phyloP scores from a whole-genome alignment of 768 basidiomycete species.

The Mycena leptocephala region DNA sequence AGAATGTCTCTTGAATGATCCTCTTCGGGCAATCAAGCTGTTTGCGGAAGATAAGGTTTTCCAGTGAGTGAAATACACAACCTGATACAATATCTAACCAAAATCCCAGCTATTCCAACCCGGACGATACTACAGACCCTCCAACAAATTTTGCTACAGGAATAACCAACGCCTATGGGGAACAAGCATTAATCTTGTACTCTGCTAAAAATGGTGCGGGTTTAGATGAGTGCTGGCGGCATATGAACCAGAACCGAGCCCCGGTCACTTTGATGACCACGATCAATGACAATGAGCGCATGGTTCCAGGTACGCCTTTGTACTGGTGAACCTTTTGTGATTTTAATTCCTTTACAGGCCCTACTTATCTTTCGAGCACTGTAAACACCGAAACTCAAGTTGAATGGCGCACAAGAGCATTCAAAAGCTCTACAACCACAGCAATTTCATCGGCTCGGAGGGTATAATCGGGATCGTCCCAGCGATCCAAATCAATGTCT shows the following conservation, averaged over 20 bases:
- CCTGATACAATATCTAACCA: not conserved
- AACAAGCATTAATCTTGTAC: not conserved
- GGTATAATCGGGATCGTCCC: no score
- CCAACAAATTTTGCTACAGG: slow-evolving; percentile 5
- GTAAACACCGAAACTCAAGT: not conserved
- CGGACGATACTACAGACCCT: not conserved
- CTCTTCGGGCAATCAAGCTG: not conserved
- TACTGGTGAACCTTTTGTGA: not conserved
- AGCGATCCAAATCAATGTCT: no score
- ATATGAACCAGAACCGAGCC: slow-evolving; percentile 32
- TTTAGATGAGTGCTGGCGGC: slow-evolving; percentile 6
- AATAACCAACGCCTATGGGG: not conserved
- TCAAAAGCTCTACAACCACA: no score
- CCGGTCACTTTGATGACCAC: slow-evolving; percentile 24
- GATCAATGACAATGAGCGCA: slow-evolving; percentile 9
- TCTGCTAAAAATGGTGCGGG: slow-evolving; percentile 11
- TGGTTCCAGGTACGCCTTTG: slow-evolving; percentile 17
- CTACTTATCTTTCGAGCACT: not conserved
- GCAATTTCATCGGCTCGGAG: no score
- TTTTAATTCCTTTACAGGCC: not conserved
- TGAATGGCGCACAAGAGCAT: not conserved
- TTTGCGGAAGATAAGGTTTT: slow-evolving; percentile 22
- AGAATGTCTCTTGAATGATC: slow-evolving; percentile 3
- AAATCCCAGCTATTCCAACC: not conserved
- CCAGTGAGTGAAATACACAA: slow-evolving; percentile 13